Conservation (phyloP, 306 rosid genomes). For the Abrus precatorius region DNA sequence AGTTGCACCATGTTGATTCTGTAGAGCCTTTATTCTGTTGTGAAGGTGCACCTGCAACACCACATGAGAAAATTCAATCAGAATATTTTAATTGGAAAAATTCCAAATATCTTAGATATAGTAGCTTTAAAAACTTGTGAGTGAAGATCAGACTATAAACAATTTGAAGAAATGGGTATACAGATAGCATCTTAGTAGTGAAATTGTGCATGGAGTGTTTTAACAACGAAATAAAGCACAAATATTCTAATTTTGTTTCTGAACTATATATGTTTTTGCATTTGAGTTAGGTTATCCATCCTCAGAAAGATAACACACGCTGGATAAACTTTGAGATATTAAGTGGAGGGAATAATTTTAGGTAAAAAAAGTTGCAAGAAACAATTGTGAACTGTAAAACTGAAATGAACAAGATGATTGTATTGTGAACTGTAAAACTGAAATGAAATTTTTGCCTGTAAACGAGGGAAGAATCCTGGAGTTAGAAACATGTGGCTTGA, state of each 20-base stretch:
- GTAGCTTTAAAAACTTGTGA: not conserved
- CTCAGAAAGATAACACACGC: conserved; percentile 13
- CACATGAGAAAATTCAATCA: conserved; percentile 43
- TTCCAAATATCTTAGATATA: not conserved
- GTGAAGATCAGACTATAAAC: not conserved
- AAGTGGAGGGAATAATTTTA: conserved; percentile 14
- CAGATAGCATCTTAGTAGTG: not conserved
- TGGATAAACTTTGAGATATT: not conserved
- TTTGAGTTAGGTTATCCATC: conserved; percentile 11
- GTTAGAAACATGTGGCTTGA: conserved; percentile 94
- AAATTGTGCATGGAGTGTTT: conserved; percentile 1
- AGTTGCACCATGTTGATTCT: conserved; percentile 89
- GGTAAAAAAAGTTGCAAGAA: not conserved
- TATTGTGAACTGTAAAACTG: conserved; percentile 14
- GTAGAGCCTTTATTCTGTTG: conserved; percentile 75
- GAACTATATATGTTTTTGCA: not conserved
- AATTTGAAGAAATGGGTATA: not conserved
- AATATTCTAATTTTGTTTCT: conserved; percentile 11
- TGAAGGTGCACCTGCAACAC: conserved; percentile 83
- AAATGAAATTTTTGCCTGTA: conserved; percentile 68
- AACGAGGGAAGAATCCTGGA: conserved; percentile 91
- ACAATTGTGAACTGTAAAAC: conserved; percentile 9
- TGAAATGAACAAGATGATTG: conserved; percentile 13
- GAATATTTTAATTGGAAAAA: conserved; percentile 22
- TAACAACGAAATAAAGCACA: conserved; percentile 21